A percentile compares a stretch with the other conserved stretches of the same genome.
These are phyloP conservation scores for Coniochaeta pulveracea DNA, from an alignment of 2,329 filamentous ascomycete genomes.

Conservation along the genomic window DNA sequence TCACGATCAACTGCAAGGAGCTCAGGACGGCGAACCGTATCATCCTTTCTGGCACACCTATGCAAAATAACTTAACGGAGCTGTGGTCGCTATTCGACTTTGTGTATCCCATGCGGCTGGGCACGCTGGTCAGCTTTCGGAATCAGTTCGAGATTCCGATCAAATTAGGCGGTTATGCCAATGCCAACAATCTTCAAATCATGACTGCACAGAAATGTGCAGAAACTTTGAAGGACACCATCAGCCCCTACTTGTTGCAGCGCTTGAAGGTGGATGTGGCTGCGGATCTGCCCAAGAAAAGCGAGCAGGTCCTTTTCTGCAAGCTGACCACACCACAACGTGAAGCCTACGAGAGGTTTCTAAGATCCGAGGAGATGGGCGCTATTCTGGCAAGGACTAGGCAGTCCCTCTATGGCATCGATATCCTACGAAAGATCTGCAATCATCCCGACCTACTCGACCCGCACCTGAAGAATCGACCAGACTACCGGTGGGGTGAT, in stretches of 20 bases:
- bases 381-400: slow-evolving; percentile 64
- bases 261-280: slow-evolving; percentile 91
- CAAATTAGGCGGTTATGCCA: slow-evolving; percentile 84
- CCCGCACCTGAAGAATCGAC: slow-evolving; percentile 40
- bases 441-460: slow-evolving; percentile 89
- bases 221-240: slow-evolving; percentile 84
- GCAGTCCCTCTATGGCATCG: slow-evolving; percentile 80
- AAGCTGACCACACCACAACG: slow-evolving; percentile 75
- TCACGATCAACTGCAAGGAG: slow-evolving; percentile 93
- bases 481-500: slow-evolving; percentile 66
- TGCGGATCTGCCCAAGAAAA: slow-evolving; percentile 88
- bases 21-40: slow-evolving; percentile 80
- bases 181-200: slow-evolving; percentile 86
- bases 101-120: slow-evolving; percentile 89
- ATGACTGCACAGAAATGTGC: slow-evolving; percentile 92
- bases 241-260: slow-evolving; percentile 86
- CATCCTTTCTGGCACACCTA: slow-evolving; percentile 90
- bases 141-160: slow-evolving; percentile 92
- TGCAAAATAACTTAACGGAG: slow-evolving; percentile 94
- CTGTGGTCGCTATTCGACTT: slow-evolving; percentile 98
- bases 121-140: slow-evolving; percentile 82
- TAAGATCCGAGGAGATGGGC: slow-evolving; percentile 75
- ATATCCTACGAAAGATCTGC: slow-evolving; percentile 89
- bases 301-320: slow-evolving; percentile 91
- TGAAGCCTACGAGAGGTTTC: slow-evolving; percentile 68